Evolutionary conservation across 257 asterid genomes (phyloP).

Genomic region (Solanum virginianum): DNA sequence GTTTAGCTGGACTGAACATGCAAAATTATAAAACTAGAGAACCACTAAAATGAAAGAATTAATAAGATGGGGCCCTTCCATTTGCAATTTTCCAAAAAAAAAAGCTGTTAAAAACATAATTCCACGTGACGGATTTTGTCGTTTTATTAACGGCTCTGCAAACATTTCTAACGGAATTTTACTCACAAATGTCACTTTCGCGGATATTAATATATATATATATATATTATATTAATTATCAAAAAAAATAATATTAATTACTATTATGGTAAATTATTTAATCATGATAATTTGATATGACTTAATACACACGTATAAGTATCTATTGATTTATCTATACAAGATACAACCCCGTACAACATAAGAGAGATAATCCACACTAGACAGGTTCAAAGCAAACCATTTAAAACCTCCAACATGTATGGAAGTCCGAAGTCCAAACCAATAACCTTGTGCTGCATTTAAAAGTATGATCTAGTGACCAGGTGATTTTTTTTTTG

Average conservation of each 20-base stretch:
- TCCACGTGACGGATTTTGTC: constrained; percentile 16
- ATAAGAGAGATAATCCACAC: no score
- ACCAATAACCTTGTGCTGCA: neutral
- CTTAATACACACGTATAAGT: neutral
- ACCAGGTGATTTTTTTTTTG: no score
- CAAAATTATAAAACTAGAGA: neutral
- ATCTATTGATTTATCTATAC: no score
- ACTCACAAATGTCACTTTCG: neutral
- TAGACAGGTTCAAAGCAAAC: no score
- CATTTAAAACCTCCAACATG: no score
- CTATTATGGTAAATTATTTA: neutral
- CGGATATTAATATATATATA: no score
- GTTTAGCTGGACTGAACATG: neutral
- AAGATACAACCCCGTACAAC: no score
- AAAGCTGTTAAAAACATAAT: neutral
- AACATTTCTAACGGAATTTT: constrained; percentile 1
- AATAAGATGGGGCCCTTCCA: neutral
- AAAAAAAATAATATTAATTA: no score
- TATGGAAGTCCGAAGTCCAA: no score
- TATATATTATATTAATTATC: no score
- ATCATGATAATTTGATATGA: neutral
- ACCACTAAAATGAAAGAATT: neutral
- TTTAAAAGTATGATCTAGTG: neutral
- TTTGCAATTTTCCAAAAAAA: neutral
- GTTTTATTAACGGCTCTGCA: constrained; percentile 32